phyloP scores from a whole-genome alignment of 192 early-diverging fungal species.

The Rhizoclosmatium globosum region DNA sequence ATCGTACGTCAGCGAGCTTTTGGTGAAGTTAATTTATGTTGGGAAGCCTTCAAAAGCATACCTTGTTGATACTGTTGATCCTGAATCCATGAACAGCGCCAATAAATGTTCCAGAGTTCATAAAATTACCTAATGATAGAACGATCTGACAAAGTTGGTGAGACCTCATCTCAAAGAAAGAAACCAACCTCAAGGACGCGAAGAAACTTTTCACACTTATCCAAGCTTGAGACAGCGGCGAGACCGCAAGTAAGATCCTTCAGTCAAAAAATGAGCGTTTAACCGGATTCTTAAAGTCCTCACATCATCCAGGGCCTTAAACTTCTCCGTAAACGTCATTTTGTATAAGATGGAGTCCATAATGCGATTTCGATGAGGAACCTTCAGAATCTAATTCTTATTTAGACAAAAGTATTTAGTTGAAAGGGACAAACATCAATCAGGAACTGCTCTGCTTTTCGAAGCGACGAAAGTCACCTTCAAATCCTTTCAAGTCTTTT shows the following conservation, averaged over 20 bases:
- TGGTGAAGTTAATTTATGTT: not conserved
- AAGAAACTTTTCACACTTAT: constrained; percentile 44
- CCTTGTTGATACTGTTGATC: constrained; percentile 53
- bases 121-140: constrained; percentile 53
- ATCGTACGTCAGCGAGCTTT: constrained; percentile 51
- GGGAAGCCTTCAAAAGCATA: not conserved
- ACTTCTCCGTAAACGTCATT: constrained; percentile 44
- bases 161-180: constrained; percentile 8
- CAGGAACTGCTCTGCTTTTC: constrained; percentile 48
- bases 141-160: constrained; percentile 40
- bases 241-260: constrained; percentile 36
- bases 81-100: constrained; percentile 54
- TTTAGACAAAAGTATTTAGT: not conserved
- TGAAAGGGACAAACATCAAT: constrained; percentile 34
- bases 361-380: constrained; percentile 33
- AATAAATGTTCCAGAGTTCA: constrained; percentile 53
- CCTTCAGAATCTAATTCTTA: constrained; percentile 43
- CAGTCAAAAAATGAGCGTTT: not conserved
- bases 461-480: constrained; percentile 33
- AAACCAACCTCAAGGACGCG: constrained; percentile 47
- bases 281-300: constrained; percentile 3
- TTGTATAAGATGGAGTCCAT: constrained; percentile 46
- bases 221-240: constrained; percentile 36
- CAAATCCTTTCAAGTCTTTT: constrained; percentile 29
- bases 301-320: constrained; percentile 42